Conservation (phyloP, 2,329 filamentous ascomycete species). For the Arthrobotrys megalospora region DNA sequence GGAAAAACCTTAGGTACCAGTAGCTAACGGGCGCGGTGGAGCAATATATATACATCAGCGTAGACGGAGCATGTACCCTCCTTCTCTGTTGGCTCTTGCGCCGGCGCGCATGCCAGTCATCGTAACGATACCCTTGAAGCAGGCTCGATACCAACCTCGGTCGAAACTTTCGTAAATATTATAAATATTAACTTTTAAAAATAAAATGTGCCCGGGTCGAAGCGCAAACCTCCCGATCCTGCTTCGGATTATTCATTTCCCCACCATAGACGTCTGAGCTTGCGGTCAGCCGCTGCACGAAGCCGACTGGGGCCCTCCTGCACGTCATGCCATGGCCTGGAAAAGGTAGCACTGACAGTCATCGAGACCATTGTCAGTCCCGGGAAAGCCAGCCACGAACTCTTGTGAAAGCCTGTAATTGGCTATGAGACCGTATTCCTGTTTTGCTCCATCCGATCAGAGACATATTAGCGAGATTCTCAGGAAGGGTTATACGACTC, state of each 20-base stretch:
- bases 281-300: conserved; percentile 10
- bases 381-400: conserved; percentile 34
- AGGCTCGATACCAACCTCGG: background rate
- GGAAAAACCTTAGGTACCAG: background rate
- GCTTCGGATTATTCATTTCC: conserved; percentile 39
- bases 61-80: background rate
- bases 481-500: conserved; percentile 29
- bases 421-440: conserved; percentile 7
- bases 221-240: conserved; percentile 20
- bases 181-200: conserved; percentile 28
- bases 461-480: conserved; percentile 42
- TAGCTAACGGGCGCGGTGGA: background rate
- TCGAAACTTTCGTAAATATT: conserved; percentile 22
- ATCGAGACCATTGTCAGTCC: conserved; percentile 3
- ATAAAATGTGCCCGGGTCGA: background rate
- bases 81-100: conserved; percentile 12
- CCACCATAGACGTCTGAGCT: conserved; percentile 8
- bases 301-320: conserved; percentile 4
- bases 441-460: conserved; percentile 42
- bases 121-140: conserved; percentile 34
- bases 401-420: conserved; percentile 17
- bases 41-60: conserved; percentile 16
- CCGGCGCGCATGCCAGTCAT: conserved; percentile 18
- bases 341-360: conserved; percentile 20
- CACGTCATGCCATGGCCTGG: conserved; percentile 39